Evolutionary conservation across 768 basidiomycete genomes (phyloP).

Genomic region (Chiua virens): DNA sequence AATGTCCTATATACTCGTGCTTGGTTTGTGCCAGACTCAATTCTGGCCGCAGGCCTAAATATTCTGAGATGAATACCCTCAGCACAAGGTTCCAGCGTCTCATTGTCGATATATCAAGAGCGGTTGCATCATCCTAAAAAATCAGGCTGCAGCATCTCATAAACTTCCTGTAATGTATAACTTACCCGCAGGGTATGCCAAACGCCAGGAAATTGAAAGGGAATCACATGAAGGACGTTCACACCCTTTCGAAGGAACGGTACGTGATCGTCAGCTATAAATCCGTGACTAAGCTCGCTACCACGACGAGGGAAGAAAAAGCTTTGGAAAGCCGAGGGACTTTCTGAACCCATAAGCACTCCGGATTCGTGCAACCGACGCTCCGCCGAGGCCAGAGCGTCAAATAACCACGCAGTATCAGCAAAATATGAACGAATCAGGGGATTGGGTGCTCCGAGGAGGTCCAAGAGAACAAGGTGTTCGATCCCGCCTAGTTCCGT

Average conservation of each 20-base stretch:
- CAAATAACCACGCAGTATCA: conserved; percentile 93
- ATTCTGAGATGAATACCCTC: conserved; percentile 87
- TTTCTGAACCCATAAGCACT: conserved; percentile 51
- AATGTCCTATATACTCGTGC: conserved; percentile 34
- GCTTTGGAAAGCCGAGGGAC: conserved; percentile 47
- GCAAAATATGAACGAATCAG: conserved; percentile 77
- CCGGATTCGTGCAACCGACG: conserved; percentile 63
- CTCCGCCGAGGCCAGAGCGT: conserved; percentile 73
- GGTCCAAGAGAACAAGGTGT: conserved; percentile 89
- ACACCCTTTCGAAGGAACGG: conserved; percentile 87
- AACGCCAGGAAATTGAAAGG: conserved; percentile 84
- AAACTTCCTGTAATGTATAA: conserved; percentile 3
- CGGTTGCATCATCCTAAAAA: conserved; percentile 83
- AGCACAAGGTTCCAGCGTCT: conserved; percentile 87
- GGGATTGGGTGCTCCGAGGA: conserved; percentile 80
- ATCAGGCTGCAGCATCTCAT: background rate
- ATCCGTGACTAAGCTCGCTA: conserved; percentile 43
- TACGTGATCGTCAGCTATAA: conserved; percentile 90
- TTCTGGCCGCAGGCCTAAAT: conserved; percentile 67
- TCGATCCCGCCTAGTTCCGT: conserved; percentile 81
- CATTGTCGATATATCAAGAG: conserved; percentile 82
- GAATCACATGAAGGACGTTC: conserved; percentile 84
- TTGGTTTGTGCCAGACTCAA: conserved; percentile 30
- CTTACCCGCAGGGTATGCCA: conserved; percentile 83
- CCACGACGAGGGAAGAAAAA: conserved; percentile 61